Percentiles rank a stretch among this genome's conserved stretches.
phyloP scores from a whole-genome alignment of 805 yeast genomes.

The Metschnikowia continentalis region DNA sequence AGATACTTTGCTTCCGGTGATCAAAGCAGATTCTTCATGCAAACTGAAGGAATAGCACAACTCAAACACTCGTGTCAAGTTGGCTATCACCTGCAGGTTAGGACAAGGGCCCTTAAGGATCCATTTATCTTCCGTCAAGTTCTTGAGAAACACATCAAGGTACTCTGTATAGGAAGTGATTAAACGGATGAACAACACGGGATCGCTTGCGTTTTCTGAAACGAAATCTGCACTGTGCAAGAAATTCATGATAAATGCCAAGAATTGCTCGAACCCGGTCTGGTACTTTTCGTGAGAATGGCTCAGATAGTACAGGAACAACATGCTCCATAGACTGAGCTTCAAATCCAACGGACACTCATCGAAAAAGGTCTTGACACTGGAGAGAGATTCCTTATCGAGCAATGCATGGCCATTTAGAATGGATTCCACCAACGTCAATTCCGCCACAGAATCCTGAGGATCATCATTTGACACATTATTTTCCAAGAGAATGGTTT shows the following conservation, averaged over 20 bases:
- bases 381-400: constrained; percentile 26
- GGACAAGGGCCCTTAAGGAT: constrained; percentile 11
- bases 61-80: constrained; percentile 31
- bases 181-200: constrained; percentile 42
- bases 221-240: constrained; percentile 15
- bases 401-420: constrained; percentile 13
- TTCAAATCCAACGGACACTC: constrained; percentile 63
- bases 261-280: constrained; percentile 48
- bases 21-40: constrained; percentile 48
- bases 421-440: constrained; percentile 12
- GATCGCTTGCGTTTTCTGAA: constrained; percentile 30
- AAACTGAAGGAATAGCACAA: constrained; percentile 46
- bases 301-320: constrained; percentile 52
- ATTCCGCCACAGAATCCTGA: background rate
- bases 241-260: constrained; percentile 43
- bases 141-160: constrained; percentile 32
- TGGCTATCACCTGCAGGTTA: constrained; percentile 15
- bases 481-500: constrained; percentile 40
- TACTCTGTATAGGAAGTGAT: constrained; percentile 54
- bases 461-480: background rate
- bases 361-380: constrained; percentile 59
- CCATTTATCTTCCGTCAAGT: constrained; percentile 34
- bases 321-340: constrained; percentile 69
- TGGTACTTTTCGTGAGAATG: constrained; percentile 33
- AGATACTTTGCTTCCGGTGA: constrained; percentile 36